These are phyloP conservation scores for Linnemannia hyalina DNA, from an alignment of 192 early-diverging fungal species.

Conservation along the genomic window DNA sequence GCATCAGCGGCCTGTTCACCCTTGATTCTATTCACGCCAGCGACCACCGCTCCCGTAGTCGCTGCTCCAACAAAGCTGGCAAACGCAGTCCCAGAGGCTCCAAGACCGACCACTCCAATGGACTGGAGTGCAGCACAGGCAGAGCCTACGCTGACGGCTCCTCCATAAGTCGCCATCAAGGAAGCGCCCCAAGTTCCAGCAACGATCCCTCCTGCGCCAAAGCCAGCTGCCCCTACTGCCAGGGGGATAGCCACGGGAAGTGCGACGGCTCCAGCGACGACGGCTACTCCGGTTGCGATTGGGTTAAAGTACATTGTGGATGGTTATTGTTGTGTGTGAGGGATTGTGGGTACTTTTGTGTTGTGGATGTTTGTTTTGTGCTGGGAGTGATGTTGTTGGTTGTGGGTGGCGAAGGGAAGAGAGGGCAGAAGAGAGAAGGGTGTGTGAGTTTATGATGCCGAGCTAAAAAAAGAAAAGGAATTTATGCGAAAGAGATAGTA, in stretches of 20 bases:
- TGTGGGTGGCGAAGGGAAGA: too few relatives aligned
- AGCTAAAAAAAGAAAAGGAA: too few relatives aligned
- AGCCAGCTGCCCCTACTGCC: conserved; percentile 3
- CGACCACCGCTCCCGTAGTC: not conserved
- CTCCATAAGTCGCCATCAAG: conserved; percentile 23
- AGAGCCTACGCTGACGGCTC: conserved; percentile 8
- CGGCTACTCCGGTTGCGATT: not conserved
- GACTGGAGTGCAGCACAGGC: conserved; percentile 9
- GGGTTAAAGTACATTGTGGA: too few relatives aligned
- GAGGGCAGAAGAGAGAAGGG: too few relatives aligned
- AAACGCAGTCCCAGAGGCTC: not conserved
- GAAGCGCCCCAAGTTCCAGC: conserved; percentile 25
- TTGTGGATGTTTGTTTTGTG: too few relatives aligned
- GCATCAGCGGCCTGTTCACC: too few relatives aligned
- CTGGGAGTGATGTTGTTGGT: too few relatives aligned
- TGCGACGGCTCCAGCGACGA: not conserved
- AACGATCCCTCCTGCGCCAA: conserved; percentile 26
- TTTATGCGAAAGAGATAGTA: too few relatives aligned
- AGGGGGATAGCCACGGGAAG: not conserved
- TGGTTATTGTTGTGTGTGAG: too few relatives aligned
- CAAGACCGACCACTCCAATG: not conserved
- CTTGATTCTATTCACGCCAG: not conserved
- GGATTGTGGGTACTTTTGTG: too few relatives aligned
- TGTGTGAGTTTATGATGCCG: too few relatives aligned
- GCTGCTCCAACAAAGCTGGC: not conserved